phyloP scores from a whole-genome alignment of 305 asterid genomes.

The Solanum hybrid region DNA sequence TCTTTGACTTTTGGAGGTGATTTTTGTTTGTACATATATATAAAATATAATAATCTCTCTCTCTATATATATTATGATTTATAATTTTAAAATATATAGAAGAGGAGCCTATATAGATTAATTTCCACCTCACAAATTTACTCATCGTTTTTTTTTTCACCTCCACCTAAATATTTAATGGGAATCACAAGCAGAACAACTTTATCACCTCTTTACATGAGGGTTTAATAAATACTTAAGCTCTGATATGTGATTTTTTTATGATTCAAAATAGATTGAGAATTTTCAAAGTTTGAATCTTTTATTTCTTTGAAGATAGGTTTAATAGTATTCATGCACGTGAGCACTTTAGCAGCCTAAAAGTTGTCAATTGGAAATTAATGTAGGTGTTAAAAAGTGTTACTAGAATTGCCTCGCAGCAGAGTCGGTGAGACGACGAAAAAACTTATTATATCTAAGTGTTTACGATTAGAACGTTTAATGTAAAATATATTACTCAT shows the following conservation, averaged over 20 bases:
- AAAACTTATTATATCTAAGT: background rate
- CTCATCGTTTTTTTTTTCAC: slow-evolving; percentile 17
- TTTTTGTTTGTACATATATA: slow-evolving; percentile 1
- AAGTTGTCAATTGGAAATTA: background rate
- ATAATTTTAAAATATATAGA: background rate
- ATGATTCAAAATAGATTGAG: slow-evolving; percentile 27
- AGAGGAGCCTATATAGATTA: slow-evolving; percentile 83
- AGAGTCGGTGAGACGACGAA: background rate
- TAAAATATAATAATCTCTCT: slow-evolving; percentile 31
- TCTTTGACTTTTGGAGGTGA: slow-evolving; percentile 21
- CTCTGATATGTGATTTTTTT: slow-evolving; percentile 20
- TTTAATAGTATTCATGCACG: background rate
- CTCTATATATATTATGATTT: background rate
- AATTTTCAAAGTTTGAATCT: slow-evolving; percentile 30
- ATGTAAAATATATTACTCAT: background rate
- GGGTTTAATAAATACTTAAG: slow-evolving; percentile 24
- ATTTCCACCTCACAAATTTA: slow-evolving; percentile 57
- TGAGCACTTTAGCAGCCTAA: slow-evolving; percentile 5
- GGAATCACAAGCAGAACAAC: slow-evolving; percentile 30
- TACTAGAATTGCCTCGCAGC: background rate
- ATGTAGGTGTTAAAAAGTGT: background rate
- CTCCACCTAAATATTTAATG: slow-evolving; percentile 20
- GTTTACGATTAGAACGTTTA: background rate
- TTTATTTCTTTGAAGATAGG: slow-evolving; percentile 2
- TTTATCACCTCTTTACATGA: slow-evolving; percentile 42